phyloP scores from a whole-genome alignment of 768 basidiomycete genomes.

The Scleroderma bovista region DNA sequence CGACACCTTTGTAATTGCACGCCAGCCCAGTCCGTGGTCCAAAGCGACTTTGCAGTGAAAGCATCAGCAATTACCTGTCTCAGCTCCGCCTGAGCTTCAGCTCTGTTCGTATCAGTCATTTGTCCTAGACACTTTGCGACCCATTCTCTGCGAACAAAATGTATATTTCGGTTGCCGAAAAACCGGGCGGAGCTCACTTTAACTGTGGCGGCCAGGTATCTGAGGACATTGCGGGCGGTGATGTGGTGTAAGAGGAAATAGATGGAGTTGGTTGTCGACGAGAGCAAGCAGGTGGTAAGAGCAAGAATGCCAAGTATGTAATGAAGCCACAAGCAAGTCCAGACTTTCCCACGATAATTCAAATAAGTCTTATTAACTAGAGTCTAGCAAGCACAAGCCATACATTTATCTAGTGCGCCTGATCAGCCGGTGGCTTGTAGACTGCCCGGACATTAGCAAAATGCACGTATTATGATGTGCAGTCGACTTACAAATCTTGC shows the following conservation, averaged over 20 bases:
- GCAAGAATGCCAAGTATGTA: not conserved
- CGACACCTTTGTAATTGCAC: slow-evolving; percentile 80
- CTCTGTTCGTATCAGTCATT: slow-evolving; percentile 83
- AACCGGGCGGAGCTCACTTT: slow-evolving; percentile 43
- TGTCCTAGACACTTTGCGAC: slow-evolving; percentile 89
- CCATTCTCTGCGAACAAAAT: slow-evolving; percentile 66
- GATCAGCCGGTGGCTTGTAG: slow-evolving; percentile 35
- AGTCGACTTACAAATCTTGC: slow-evolving; percentile 73
- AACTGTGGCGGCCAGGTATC: slow-evolving; percentile 79
- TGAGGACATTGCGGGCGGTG: slow-evolving; percentile 48
- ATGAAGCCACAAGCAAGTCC: not conserved
- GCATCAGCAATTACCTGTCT: slow-evolving; percentile 96
- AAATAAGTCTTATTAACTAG: slow-evolving; percentile 17
- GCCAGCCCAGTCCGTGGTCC: slow-evolving; percentile 92
- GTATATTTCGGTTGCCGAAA: slow-evolving; percentile 1
- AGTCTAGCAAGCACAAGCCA: no score
- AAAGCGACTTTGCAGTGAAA: slow-evolving; percentile 76
- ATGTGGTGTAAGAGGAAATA: not conserved
- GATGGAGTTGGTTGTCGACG: not conserved
- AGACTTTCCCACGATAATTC: not conserved
- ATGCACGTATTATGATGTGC: not conserved
- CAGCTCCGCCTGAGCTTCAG: slow-evolving; percentile 87
- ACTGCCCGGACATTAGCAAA: slow-evolving; percentile 22
- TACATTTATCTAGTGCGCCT: slow-evolving; percentile 25
- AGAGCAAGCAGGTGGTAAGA: not conserved